These are phyloP conservation scores for Neospermospora avenae DNA, from an alignment of 2,329 filamentous ascomycete species.

Conservation along the genomic window DNA sequence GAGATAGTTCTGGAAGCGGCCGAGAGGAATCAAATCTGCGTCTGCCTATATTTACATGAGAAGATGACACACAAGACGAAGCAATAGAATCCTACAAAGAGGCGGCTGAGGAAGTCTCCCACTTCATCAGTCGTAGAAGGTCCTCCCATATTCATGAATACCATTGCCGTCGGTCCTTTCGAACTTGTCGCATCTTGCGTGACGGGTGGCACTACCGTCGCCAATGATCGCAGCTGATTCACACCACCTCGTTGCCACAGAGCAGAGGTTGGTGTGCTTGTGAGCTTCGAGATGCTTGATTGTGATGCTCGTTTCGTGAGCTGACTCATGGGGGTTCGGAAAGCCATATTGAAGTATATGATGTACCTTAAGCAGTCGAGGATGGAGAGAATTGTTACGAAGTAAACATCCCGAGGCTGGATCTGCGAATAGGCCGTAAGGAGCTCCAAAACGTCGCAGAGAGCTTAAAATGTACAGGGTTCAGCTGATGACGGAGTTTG, in stretches of 20 bases:
- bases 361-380: neutral
- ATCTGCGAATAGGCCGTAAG: neutral
- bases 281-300: slow-evolving; percentile 29
- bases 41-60: slow-evolving; percentile 61
- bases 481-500: slow-evolving; percentile 1
- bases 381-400: slow-evolving; percentile 9
- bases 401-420: slow-evolving; percentile 19
- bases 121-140: slow-evolving; percentile 88
- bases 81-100: slow-evolving; percentile 67
- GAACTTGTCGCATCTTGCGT: slow-evolving; percentile 69
- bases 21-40: slow-evolving; percentile 91
- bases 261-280: slow-evolving; percentile 32
- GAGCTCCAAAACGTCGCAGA: neutral
- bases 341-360: slow-evolving; percentile 38
- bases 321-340: slow-evolving; percentile 37
- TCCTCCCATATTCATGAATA: slow-evolving; percentile 98
- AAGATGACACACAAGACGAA: neutral
- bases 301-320: slow-evolving; percentile 32
- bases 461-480: slow-evolving; percentile 8
- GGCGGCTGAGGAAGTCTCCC: slow-evolving; percentile 78
- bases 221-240: slow-evolving; percentile 45
- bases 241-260: slow-evolving; percentile 36
- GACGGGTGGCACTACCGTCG: slow-evolving; percentile 69
- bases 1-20: slow-evolving; percentile 84
- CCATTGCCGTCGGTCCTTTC: slow-evolving; percentile 91